Evolutionary conservation across 139 green algal species (phyloP), one percentile per base, ranked within the genome.

Genomic region (Chlamydomonas asymmetrica): DNA sequence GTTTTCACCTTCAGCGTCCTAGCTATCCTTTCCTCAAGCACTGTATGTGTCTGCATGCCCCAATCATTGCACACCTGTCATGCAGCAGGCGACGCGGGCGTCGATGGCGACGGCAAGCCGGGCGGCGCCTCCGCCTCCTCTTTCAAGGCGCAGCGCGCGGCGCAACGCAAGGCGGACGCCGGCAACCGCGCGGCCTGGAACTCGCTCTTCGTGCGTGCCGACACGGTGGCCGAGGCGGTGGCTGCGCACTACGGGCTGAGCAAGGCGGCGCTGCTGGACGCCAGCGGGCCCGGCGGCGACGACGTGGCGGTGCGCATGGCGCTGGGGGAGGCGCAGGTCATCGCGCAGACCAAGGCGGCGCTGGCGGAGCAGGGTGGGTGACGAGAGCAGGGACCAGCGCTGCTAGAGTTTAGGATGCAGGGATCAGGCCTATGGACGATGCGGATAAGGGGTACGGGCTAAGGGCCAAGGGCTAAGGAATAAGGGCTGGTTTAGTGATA

Each of bases 151-250:
- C 37, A 91, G 59, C 85, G 84, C 38, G 94, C 95, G 57, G 89
- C 80, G 23, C 56, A 89, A 80, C 69, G 88, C n/a, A 97, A 95
- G 69, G 86, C 76, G 1, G 84, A 94, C 31, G 90, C 91, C 73
- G 83, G 84, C 59, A 92, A 97, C 79, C 86, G 85, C 18, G 82
- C 84, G 2, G 88, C 96, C 1, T 99, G 96, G 96, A 98, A 96
- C 87, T 92, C 89, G 5, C 85, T 99, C n/a, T 99, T 98, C 88
- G 98, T 99, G 91, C 84, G 96, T 18, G 43, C 90, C 0, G 96
- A 99, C 85, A 99, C 96, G 1, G 95, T 99, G 35, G 92, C 94
- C 5, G 93, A 93, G 61, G 93, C 91, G 18, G 87, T 98, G 25
- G 96, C 96, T 2, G 91, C 89, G 43, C 88, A 97, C 63, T 98